Evolutionary conservation across 164 flowering plant genomes (phyloP).

Genomic region (Nelumbo lutea): DNA sequence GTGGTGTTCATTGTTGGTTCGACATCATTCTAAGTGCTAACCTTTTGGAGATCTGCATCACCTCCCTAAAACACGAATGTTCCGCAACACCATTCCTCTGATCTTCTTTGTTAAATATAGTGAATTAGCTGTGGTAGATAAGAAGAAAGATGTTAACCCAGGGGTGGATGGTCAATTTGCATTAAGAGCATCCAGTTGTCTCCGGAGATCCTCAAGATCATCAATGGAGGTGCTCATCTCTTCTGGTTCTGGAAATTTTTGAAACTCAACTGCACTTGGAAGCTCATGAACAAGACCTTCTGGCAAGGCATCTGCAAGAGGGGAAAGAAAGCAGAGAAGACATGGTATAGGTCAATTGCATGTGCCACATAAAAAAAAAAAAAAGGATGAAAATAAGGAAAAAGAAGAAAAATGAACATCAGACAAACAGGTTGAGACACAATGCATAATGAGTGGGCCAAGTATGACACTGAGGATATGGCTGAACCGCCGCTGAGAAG

Average conservation of each 20-base stretch:
- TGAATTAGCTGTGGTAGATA: too few relatives aligned
- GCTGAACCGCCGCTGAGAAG: too few relatives aligned
- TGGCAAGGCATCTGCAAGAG: constrained; percentile 59
- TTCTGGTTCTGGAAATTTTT: constrained; percentile 22
- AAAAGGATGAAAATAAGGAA: background rate
- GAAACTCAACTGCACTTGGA: constrained; percentile 69
- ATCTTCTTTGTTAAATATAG: too few relatives aligned
- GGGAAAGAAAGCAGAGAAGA: background rate
- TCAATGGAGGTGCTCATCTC: constrained; percentile 27
- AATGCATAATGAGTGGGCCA: background rate
- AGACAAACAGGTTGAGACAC: background rate
- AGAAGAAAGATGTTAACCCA: too few relatives aligned
- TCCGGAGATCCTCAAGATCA: constrained; percentile 84
- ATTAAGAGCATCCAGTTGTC: constrained; percentile 88
- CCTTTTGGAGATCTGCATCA: too few relatives aligned
- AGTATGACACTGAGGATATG: background rate
- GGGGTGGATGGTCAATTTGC: constrained; percentile 25
- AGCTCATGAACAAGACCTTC: constrained; percentile 83
- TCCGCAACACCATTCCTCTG: too few relatives aligned
- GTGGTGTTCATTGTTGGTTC: too few relatives aligned
- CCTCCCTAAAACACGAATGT: too few relatives aligned
- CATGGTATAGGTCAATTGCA: background rate
- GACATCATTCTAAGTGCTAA: too few relatives aligned
- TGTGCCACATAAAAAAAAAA: background rate
- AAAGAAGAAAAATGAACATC: background rate